Conservation (phyloP, 768 basidiomycete genomes). For the Myochromella boudieri region DNA sequence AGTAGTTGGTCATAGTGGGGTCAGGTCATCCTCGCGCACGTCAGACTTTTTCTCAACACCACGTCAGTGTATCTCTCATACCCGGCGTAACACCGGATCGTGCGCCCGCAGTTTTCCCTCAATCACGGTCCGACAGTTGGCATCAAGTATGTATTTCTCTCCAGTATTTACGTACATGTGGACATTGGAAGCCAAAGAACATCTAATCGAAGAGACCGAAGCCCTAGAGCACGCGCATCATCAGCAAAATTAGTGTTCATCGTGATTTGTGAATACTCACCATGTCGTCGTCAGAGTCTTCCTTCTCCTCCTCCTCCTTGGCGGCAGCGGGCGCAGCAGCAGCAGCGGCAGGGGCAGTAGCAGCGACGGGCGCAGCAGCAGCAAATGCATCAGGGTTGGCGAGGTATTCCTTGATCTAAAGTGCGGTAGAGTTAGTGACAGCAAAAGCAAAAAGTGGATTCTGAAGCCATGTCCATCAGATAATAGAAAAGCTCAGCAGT, state of each 20-base stretch:
- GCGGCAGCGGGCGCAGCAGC: conserved; percentile 42
- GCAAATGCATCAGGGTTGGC: conserved; percentile 99
- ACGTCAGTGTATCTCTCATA: no score
- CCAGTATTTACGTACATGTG: conserved; percentile 20
- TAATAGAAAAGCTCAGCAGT: conserved; percentile 28
- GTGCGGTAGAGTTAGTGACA: conserved; percentile 14
- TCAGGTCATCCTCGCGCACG: background rate
- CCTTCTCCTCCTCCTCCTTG: conserved; percentile 83
- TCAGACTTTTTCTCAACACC: no score
- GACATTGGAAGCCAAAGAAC: conserved; percentile 14
- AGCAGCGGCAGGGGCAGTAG: conserved; percentile 55
- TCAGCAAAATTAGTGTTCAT: background rate
- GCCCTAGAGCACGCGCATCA: conserved; percentile 51
- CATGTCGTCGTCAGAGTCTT: conserved; percentile 89
- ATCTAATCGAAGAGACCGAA: conserved; percentile 91
- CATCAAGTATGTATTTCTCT: conserved; percentile 12
- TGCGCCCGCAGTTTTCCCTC: conserved; percentile 6
- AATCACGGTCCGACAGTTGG: conserved; percentile 12
- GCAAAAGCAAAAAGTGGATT: conserved; percentile 2
- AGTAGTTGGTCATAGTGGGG: no score
- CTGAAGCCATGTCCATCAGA: conserved; percentile 26
- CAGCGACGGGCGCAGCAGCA: conserved; percentile 67
- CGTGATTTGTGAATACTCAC: conserved; percentile 38
- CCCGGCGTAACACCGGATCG: conserved; percentile 13
- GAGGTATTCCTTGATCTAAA: conserved; percentile 90